Base-by-base conservation (phyloP, 2,329 filamentous ascomycete species). In the Akanthomyces dipterigenus region DNA sequence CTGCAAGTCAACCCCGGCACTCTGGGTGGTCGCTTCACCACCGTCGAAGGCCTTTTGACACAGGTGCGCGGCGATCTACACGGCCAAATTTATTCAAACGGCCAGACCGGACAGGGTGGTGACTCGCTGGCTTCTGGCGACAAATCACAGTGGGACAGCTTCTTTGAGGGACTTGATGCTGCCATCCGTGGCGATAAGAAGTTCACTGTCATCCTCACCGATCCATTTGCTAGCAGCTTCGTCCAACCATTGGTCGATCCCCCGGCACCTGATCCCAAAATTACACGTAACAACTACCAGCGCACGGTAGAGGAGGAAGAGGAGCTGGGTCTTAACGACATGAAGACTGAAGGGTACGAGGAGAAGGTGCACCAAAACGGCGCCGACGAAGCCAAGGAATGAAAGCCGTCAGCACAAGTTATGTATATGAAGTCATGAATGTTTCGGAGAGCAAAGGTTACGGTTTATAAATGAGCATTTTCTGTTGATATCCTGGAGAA, bases 21-120 rank as follows among this genome's bases (percentile, higher is more conserved):
- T 0, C 85, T 99, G 20, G 95, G 95, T 63, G 95, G 95, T 20
- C 88, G 95, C 62, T 99, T 99, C 80, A 99, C 95, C 22, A 99
- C 95, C 0, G 88, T 99, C 22, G 95, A 99, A 75, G 95, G 95
- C 64, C 85, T 98, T 22, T 80, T 98, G 60, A 95, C 91, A 0
- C 91, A 99, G 72, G 90, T 99, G 63, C 89, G 93, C 64, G 88
- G 95, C 71, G 93, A 99, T 73, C 82, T 99, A 26, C 88, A 88
- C 71, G 84, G 83, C 54, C 91, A 96, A 71, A 96, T 98, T 74
- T 86, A 96, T 68, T 77, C 84, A 18, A 88, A 91, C 73, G 79
- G 79, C 43, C 73, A 76, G 57, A 75, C 74, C 31, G 70, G 71
- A 9, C 70, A 77, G 22, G 87, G 85, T n/a, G 91, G 91, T 38